Base-by-base conservation (phyloP, 192 early-diverging fungal genomes). In the Jimgerdemannia lactiflua region DNA sequence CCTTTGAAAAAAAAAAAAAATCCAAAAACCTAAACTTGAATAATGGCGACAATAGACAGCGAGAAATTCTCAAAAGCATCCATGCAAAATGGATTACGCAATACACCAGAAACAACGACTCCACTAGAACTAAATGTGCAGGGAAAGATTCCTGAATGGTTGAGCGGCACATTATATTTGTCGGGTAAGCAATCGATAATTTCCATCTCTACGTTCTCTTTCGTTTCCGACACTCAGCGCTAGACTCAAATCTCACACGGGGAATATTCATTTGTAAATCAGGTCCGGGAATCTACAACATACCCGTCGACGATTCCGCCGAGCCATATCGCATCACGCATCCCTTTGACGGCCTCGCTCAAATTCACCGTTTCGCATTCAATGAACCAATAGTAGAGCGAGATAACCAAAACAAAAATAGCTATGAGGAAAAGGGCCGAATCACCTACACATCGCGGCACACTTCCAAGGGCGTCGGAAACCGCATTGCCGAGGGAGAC, bases 311-410 rank as follows among this genome's bases (percentile, higher is more conserved):
- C 29, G 29, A 29, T 59, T 59, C 49, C 49, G 2, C 49, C 2
- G 49, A 59, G 49, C 6, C 49, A 59, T 59, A 59, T 59, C 49
- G 2, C 49, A 59, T 59, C 49, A 59, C 72, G 17, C 81, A 83
- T 66, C 77, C 78, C 3, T 83, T 83, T 72, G 81, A 83, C 54
- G 81, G 78, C 14, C 72, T 83, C 20, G 81, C 81, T 19, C 78
- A 79, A 78, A 63, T 83, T 3, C 78, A 83, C 49, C 67, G 67
- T 19, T 68, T 68, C 0, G 19, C 40, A 20, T 41, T 39, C 29
- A 68, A 68, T 41, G 67, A 68, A 14, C 19, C 19, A 18, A 59
- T 29, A 29, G 29, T 29, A 29, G 29, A 29, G 29, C 29, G 29
- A 29, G 29, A 29, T 29, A 29, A 29, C 29, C 29, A 29, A 29